Evolutionary conservation across 805 yeast genomes (phyloP).

Genomic region (Schwanniomyces yamadae): DNA sequence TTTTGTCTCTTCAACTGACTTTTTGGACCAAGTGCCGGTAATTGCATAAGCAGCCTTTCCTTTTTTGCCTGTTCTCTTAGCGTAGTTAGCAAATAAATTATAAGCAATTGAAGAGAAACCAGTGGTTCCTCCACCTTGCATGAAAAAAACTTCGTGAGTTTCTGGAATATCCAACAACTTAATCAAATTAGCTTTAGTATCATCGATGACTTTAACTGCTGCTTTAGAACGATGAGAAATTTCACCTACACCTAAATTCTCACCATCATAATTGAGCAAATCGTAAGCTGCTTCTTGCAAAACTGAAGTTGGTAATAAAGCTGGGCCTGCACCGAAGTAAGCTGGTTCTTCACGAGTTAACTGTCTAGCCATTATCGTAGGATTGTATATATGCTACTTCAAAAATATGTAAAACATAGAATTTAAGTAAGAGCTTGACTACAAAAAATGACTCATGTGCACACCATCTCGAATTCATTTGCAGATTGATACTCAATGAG

Average conservation of each 20-base stretch:
- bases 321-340: conserved; percentile 99
- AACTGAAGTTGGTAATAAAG: conserved; percentile 79
- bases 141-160: conserved; percentile 88
- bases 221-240: conserved; percentile 91
- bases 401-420: too few species aligned
- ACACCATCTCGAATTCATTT: too few species aligned
- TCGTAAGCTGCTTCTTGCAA: conserved; percentile 87
- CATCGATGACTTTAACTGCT: conserved; percentile 74
- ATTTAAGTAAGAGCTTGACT: too few species aligned
- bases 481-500: too few species aligned
- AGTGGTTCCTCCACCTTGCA: conserved; percentile 98
- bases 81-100: conserved; percentile 74
- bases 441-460: too few species aligned
- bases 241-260: conserved; percentile 90
- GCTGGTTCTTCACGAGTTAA: conserved; percentile 68
- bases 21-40: conserved; percentile 93
- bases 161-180: conserved; percentile 77
- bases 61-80: conserved; percentile 65
- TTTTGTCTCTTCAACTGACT: conserved; percentile 81
- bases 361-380: conserved; percentile 2
- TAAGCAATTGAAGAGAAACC: conserved; percentile 89
- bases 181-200: conserved; percentile 65
- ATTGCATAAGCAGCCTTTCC: conserved; percentile 86
- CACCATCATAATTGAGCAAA: conserved; percentile 63
- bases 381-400: too few species aligned